Percentiles rank a stretch among this genome's conserved stretches.
Evolutionary conservation across 1,284 basidiomycete species (phyloP).

Genomic region (Ganoderma sinense): DNA sequence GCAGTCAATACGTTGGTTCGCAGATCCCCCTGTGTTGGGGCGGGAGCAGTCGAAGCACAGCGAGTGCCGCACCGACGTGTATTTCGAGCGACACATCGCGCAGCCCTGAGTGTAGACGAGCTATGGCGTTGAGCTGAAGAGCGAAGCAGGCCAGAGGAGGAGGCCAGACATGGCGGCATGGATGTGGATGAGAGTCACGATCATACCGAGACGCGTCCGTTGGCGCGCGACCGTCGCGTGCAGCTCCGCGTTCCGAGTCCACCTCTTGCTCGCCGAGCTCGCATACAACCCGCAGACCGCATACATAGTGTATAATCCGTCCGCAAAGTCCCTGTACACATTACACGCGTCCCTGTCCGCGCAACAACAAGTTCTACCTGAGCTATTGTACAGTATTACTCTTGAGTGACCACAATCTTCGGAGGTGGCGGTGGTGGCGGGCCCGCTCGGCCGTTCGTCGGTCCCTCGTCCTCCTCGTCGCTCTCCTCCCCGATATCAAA

Average conservation of each 20-base stretch:
- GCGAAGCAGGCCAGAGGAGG: slow-evolving; percentile 32
- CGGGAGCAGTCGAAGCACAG: slow-evolving; percentile 22
- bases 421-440: slow-evolving; percentile 28
- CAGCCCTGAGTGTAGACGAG: slow-evolving; percentile 3
- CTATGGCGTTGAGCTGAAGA: slow-evolving; percentile 24
- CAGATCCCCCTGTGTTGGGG: slow-evolving; percentile 19
- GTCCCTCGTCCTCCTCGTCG: slow-evolving; percentile 50
- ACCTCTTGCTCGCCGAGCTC: background rate
- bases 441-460: slow-evolving; percentile 17
- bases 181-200: slow-evolving; percentile 39
- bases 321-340: slow-evolving; percentile 14
- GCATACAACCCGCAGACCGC: background rate
- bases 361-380: slow-evolving; percentile 12
- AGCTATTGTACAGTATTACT: slow-evolving; percentile 15
- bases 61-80: slow-evolving; percentile 17
- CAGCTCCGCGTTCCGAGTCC: background rate
- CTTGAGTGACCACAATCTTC: slow-evolving; percentile 36
- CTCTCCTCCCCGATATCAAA: slow-evolving; percentile 74
- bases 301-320: slow-evolving; percentile 3
- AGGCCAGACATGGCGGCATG: slow-evolving; percentile 43
- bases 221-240: slow-evolving; percentile 12
- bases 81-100: slow-evolving; percentile 2
- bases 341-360: slow-evolving; percentile 4
- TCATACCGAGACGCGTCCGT: slow-evolving; percentile 27
- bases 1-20: slow-evolving; percentile 39